Base-by-base conservation (phyloP, 1,139 yeast species). In the Candida freyschussii region DNA sequence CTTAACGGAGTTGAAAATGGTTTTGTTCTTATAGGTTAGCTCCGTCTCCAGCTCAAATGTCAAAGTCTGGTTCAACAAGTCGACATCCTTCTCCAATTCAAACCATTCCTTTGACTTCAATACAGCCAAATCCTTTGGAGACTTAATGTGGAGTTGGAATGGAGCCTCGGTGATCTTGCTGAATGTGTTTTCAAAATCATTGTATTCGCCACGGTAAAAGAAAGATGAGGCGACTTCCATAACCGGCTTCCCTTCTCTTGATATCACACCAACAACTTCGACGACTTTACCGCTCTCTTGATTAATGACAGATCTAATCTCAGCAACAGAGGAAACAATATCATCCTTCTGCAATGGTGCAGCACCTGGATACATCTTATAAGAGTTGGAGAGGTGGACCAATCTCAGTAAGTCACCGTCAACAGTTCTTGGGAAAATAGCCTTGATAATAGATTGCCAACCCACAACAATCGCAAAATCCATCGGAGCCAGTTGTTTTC, bases 401-500 rank as follows among this genome's bases (percentile, higher is more conserved):
- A 91, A 75, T 59, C 83, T 83, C 66, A 91, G 72, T 56, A 91
- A 72, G 60, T 91, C 98, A 65, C 98, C 98, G 61, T 93, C 97
- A 52, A 93, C 94, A 44, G 80, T 78, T 61, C 77, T 77, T 37
- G 98, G 98, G 93, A 91, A 93, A 50, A 91, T 85, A 16, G 97
- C 91, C 67, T 83, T 86, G 67, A 91, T 89, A 56, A 93, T 89
- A 32, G 96, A 95, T 67, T 82, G 83, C 99, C 99, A 91, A 30
- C 98, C 98, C 53, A 89, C 76, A 40, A 93, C 97, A 62, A 91
- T 91, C 34, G 98, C 97, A 57, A 89, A 93, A 69, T 91, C 99
- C 97, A 91, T 91, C 55, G 99, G 99, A 33, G 98, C 98, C 52
- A 78, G 72, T 40, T 87, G 78, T 32, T 71, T 72, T 63, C 84